These are phyloP conservation scores for Phytopythium boreale DNA, from an alignment of 352 stramenopile genomes.

Conservation along the genomic window DNA sequence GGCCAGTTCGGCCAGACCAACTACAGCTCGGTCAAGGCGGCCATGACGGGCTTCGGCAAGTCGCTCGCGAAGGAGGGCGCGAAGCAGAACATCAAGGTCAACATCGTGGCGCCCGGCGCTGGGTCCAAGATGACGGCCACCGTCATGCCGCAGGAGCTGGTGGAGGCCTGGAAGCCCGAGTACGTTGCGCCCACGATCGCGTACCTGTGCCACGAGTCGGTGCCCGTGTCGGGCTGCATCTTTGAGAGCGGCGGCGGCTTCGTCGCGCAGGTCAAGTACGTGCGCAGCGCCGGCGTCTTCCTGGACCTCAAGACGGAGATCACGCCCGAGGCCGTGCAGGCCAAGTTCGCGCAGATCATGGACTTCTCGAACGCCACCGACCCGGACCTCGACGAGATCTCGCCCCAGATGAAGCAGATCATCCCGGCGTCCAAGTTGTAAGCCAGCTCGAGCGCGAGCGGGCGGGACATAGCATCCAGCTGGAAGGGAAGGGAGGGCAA, in stretches of 20 bases:
- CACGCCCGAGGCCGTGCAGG: constrained; percentile 72
- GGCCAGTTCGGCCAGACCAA: constrained; percentile 91
- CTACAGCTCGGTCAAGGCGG: constrained; percentile 89
- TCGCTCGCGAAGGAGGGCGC: constrained; percentile 87
- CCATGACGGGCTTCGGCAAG: constrained; percentile 92
- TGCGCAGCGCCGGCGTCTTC: constrained; percentile 62
- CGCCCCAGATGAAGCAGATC: constrained; percentile 82
- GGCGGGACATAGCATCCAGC: neutral
- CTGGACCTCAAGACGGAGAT: constrained; percentile 72
- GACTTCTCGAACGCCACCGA: constrained; percentile 74
- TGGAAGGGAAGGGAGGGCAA: neutral
- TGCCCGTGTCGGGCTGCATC: constrained; percentile 66
- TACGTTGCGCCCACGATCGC: constrained; percentile 86
- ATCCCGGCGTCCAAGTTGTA: constrained; percentile 65
- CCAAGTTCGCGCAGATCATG: constrained; percentile 72
- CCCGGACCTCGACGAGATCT: constrained; percentile 72
- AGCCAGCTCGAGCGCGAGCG: constrained; percentile 5
- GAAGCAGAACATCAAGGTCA: constrained; percentile 84
- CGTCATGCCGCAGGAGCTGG: constrained; percentile 79
- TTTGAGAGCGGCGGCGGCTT: constrained; percentile 87
- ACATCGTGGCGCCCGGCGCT: constrained; percentile 83
- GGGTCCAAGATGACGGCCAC: constrained; percentile 87
- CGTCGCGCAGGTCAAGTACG: constrained; percentile 80
- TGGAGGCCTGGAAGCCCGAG: constrained; percentile 85
- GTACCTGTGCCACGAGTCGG: constrained; percentile 84